Evolutionary conservation across 169 alveolate genomes (phyloP).

Genomic region (Plasmodium coatneyi): DNA sequence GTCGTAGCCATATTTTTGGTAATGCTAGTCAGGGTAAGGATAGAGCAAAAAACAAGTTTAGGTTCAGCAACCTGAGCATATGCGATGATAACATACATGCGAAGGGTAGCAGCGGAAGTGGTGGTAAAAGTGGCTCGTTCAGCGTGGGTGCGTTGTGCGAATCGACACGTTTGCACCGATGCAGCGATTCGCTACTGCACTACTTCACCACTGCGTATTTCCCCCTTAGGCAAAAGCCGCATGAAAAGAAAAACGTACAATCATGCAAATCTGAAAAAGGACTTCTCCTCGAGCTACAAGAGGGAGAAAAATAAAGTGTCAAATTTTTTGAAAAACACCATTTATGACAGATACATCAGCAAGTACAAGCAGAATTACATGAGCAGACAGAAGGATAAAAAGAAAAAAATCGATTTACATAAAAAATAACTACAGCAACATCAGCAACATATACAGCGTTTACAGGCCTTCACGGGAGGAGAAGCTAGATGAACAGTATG

Average conservation of each 20-base stretch:
- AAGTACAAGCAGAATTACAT: slow-evolving; percentile 64
- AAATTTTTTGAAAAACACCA: slow-evolving; percentile 43
- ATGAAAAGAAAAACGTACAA: slow-evolving; percentile 53
- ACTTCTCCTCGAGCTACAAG: slow-evolving; percentile 42
- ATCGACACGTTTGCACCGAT: not conserved
- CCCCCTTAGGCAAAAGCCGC: slow-evolving; percentile 2
- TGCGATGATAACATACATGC: slow-evolving; percentile 16
- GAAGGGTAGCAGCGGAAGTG: not conserved
- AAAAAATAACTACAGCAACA: slow-evolving; percentile 61
- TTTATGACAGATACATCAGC: slow-evolving; percentile 57
- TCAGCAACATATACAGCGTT: slow-evolving; percentile 71
- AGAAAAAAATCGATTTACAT: slow-evolving; percentile 67
- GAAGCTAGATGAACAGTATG: slow-evolving; percentile 7
- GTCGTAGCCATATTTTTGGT: not conserved
- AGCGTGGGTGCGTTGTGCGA: not conserved
- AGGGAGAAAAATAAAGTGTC: slow-evolving; percentile 35
- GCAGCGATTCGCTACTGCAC: not conserved
- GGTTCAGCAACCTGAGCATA: slow-evolving; percentile 27
- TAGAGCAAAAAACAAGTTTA: slow-evolving; percentile 15
- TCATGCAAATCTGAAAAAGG: slow-evolving; percentile 1
- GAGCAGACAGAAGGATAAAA: slow-evolving; percentile 28
- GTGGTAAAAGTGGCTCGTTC: not conserved
- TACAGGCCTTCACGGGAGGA: slow-evolving; percentile 32
- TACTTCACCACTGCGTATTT: not conserved
- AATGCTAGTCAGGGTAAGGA: not conserved